Evolutionary conservation across 2,329 filamentous ascomycete genomes (phyloP), one percentile per base, ranked within the genome.

Genomic region (Monosporascus sp.): DNA sequence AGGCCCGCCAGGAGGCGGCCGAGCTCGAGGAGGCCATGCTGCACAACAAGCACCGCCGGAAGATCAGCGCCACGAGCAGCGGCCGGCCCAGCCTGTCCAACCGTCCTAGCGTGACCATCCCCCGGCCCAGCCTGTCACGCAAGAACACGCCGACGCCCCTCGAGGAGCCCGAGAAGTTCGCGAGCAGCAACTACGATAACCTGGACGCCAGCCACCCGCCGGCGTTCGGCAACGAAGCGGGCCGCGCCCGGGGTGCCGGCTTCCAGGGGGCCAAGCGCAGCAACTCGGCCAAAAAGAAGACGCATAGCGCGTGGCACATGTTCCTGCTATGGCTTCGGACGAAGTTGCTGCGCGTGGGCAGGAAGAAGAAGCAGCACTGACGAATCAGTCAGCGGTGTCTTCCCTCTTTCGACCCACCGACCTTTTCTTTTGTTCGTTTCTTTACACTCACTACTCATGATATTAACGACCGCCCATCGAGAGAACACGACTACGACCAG

Each of bases 301-400:
- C 83, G 1, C 80, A 81, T 56, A 75, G 79, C 56, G 77, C 82
- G 40, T 87, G 83, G 83, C 84, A 80, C 7, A 77, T 76, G 22
- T 85, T 87, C 60, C 74, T 86, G 49, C 73, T 87, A 52, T 87
- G 84, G 84, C 66, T 87, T 26, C 74, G 83, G 55, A 86, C 83
- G n/a, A 75, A 77, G 55, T 69, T 82, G 34, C 67, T 82, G 47
- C 71, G 74, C 7, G 65, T 77, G 55, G 61, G 69, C 50, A 65
- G 65, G 50, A 58, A 58, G 20, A 58, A 14, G 46, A 56, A 36
- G 36, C 7, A 9, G 44, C 27, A n/a, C 17, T 7, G 11, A 22
- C 11, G 7, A 16, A 41, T 36, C 26, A 20, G 14, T 36, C 34
- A 20, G 19, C 20, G 6, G 20, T 22, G 17, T 22, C 7, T 19